Base-by-base conservation (phyloP, 345 rosid genomes). In the Euphorbia tirucalli region DNA sequence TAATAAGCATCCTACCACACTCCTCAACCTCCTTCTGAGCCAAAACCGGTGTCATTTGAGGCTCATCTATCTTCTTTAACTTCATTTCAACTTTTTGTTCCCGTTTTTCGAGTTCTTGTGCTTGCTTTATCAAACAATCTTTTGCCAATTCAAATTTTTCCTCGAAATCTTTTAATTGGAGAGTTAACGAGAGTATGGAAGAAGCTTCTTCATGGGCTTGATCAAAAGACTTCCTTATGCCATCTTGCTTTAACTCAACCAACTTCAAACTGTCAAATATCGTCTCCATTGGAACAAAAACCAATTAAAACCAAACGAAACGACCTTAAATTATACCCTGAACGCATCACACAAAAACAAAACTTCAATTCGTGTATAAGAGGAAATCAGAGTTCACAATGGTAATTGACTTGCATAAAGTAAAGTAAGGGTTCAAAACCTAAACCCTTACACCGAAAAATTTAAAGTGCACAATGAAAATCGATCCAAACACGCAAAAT, bases 151-250 rank as follows among this genome's bases (percentile, higher is more conserved):
- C 79, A 7, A 75, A 69, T 25, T 76, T 75, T 10, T 48, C 64
- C 68, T 80, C 81, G 22, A 78, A 48, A 14, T 80, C 87, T 49
- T 69, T 73, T 84, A 84, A 78, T 21, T 65, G 65, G 5, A 77
- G 67, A 22, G 78, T 37, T 16, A 85, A 66, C 15, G 54, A 18
- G 4, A 80, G 52, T 28, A 85, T 7, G 0, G 78, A 72, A 69
- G 79, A 73, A 0, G 81, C 66, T 41, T 74, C 74, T 24, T 71
- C 65, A 15, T 68, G 57, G 24, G 71, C 70, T 22, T 76, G 62
- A 62, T 80, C 80, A 48, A 69, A 41, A 16, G 66, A 25, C 41
- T 39, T 67, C 13, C 60, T n/a, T 15, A 85, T 30, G 18, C 39
- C 57, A 15, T 74, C 70, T 56, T 37, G 66, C 71, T 75, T 74